These are phyloP conservation scores for Gynandropsis gynandra DNA, from an alignment of 345 rosid species.

Conservation along the genomic window DNA sequence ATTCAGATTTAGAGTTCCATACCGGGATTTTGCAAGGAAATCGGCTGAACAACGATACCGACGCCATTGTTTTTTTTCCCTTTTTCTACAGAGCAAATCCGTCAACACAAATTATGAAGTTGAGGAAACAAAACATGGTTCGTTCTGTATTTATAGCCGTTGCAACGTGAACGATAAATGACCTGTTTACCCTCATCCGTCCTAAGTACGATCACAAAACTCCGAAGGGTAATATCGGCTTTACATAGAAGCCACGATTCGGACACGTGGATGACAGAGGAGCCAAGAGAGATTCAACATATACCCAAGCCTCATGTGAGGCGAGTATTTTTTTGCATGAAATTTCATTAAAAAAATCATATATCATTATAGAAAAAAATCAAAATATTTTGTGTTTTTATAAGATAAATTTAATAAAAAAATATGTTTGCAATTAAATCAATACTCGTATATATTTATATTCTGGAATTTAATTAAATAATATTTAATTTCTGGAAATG, in stretches of 20 bases:
- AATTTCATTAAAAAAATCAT: not conserved
- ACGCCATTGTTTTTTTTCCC: slow-evolving; percentile 35
- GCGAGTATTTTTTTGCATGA: slow-evolving; percentile 6
- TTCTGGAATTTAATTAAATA: no score
- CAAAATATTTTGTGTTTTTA: no score
- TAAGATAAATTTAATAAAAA: no score
- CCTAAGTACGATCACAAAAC: not conserved
- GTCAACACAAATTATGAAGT: slow-evolving; percentile 1
- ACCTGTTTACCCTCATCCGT: not conserved
- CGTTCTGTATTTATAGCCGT: slow-evolving; percentile 6
- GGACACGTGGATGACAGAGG: slow-evolving; percentile 17
- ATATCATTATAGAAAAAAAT: no score
- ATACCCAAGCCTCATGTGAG: not conserved
- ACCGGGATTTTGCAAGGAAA: slow-evolving; percentile 33
- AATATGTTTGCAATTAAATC: no score
- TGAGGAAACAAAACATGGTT: not conserved
- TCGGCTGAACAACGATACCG: slow-evolving; percentile 34
- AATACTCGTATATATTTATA: no score
- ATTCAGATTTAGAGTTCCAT: not conserved
- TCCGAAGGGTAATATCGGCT: not conserved
- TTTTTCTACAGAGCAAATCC: no score
- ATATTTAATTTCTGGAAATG: no score
- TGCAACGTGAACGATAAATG: not conserved
- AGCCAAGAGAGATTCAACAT: not conserved
- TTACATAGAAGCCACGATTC: not conserved